These are phyloP conservation scores for Colletotrichum sansevieriae DNA, from an alignment of 2,329 filamentous ascomycete species.

Conservation along the genomic window DNA sequence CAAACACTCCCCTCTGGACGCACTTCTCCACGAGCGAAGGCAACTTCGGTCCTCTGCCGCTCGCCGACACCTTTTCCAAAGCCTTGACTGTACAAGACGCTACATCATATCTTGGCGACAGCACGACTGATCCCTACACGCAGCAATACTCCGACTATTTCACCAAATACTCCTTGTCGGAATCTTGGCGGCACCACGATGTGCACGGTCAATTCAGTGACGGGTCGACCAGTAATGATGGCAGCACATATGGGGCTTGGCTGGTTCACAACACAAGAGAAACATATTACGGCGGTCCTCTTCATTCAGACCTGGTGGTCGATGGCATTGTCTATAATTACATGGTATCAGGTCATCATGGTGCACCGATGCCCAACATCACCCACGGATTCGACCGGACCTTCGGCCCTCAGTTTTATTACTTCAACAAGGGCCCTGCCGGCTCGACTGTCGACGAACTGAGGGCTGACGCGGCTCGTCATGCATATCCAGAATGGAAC, in stretches of 20 bases:
- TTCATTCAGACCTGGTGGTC: constrained; percentile 73
- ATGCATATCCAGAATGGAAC: constrained; percentile 66
- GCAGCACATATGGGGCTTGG: constrained; percentile 70
- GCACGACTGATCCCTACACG: constrained; percentile 67
- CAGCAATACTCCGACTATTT: constrained; percentile 71
- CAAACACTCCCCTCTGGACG: constrained; percentile 71
- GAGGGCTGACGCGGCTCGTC: constrained; percentile 62
- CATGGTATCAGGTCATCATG: constrained; percentile 72
- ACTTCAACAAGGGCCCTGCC: constrained; percentile 64
- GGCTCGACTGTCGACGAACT: constrained; percentile 8
- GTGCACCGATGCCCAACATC: constrained; percentile 73
- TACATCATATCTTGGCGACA: constrained; percentile 71
- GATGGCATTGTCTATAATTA: constrained; percentile 78
- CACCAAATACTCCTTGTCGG: constrained; percentile 74
- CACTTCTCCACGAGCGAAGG: constrained; percentile 70
- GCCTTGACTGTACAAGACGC: constrained; percentile 71
- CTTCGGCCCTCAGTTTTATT: constrained; percentile 73
- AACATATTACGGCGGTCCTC: constrained; percentile 72
- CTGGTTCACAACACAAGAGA: constrained; percentile 75
- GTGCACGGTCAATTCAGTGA: constrained; percentile 65
- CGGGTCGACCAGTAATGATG: constrained; percentile 58
- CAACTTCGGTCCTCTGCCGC: constrained; percentile 61
- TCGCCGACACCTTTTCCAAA: constrained; percentile 56
- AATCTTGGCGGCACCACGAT: constrained; percentile 68
- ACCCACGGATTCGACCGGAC: constrained; percentile 74